These are phyloP conservation scores for Haplographium delicatum DNA, from an alignment of 495 filamentous ascomycete genomes.

Conservation along the genomic window DNA sequence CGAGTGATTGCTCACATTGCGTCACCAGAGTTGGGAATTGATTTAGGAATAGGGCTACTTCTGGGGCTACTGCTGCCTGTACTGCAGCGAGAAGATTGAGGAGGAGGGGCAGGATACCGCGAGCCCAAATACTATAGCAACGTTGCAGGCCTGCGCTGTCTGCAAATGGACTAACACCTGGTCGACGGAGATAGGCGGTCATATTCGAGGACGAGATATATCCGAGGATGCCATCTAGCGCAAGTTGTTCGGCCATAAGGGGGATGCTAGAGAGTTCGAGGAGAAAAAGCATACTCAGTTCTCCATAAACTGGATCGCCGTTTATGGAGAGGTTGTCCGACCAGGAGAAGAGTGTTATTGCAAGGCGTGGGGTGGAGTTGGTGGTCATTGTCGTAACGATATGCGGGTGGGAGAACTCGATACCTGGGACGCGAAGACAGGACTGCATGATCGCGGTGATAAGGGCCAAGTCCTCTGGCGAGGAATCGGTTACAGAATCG, in stretches of 20 bases:
- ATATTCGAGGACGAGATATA: slow-evolving; percentile 74
- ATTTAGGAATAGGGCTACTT: slow-evolving; percentile 81
- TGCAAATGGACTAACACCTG: slow-evolving; percentile 63
- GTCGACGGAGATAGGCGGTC: slow-evolving; percentile 60
- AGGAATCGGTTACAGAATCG: slow-evolving; percentile 41
- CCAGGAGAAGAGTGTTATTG: slow-evolving; percentile 89
- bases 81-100: slow-evolving; percentile 83
- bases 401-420: slow-evolving; percentile 55
- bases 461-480: slow-evolving; percentile 72
- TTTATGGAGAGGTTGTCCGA: slow-evolving; percentile 66
- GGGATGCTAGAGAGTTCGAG: slow-evolving; percentile 80
- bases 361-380: slow-evolving; percentile 71
- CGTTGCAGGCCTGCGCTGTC: slow-evolving; percentile 48
- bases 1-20: slow-evolving; percentile 57
- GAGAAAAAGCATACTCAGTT: slow-evolving; percentile 80
- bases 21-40: slow-evolving; percentile 70
- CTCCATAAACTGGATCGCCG: slow-evolving; percentile 90
- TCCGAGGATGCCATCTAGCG: slow-evolving; percentile 73
- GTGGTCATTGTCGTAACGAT: slow-evolving; percentile 59
- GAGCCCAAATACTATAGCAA: slow-evolving; percentile 80
- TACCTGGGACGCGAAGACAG: slow-evolving; percentile 64
- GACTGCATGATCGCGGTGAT: slow-evolving; percentile 86
- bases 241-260: slow-evolving; percentile 81
- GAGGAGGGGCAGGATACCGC: slow-evolving; percentile 81
- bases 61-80: slow-evolving; percentile 69